Percentiles rank a stretch among this genome's conserved stretches.
Conservation (phyloP, 2,329 filamentous ascomycete species). For the Colletotrichum cereale region DNA sequence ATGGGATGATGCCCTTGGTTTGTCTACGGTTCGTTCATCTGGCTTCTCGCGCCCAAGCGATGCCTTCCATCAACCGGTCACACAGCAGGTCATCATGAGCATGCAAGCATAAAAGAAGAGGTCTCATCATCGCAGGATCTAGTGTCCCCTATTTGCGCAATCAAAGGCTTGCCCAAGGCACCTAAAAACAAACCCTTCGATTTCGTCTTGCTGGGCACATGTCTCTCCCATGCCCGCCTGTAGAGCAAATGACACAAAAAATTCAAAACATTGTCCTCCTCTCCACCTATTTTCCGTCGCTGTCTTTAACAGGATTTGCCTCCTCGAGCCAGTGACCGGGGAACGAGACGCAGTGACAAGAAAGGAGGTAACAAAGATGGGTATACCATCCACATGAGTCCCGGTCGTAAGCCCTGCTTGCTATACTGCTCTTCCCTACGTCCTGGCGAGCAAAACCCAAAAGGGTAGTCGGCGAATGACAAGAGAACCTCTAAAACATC, state of each 20-base stretch:
- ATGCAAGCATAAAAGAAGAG: constrained; percentile 18
- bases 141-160: constrained; percentile 27
- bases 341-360: background rate
- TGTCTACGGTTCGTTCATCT: background rate
- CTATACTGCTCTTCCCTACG: background rate
- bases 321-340: background rate
- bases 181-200: constrained; percentile 18
- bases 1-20: background rate
- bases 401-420: background rate
- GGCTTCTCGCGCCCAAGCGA: background rate
- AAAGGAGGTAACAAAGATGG: too few relatives aligned
- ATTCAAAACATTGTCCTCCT: background rate
- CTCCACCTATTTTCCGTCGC: background rate
- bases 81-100: background rate
- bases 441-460: background rate
- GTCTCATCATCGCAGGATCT: constrained; percentile 32
- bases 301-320: background rate
- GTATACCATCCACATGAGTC: background rate
- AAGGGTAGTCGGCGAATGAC: background rate
- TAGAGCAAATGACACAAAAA: constrained; percentile 14
- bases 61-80: background rate
- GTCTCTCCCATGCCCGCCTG: constrained; percentile 9
- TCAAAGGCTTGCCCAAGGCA: constrained; percentile 21
- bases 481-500: background rate
- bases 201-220: background rate